Evolutionary conservation across 2,329 filamentous ascomycete species (phyloP).

Genomic region (Fusarium cicatricum): DNA sequence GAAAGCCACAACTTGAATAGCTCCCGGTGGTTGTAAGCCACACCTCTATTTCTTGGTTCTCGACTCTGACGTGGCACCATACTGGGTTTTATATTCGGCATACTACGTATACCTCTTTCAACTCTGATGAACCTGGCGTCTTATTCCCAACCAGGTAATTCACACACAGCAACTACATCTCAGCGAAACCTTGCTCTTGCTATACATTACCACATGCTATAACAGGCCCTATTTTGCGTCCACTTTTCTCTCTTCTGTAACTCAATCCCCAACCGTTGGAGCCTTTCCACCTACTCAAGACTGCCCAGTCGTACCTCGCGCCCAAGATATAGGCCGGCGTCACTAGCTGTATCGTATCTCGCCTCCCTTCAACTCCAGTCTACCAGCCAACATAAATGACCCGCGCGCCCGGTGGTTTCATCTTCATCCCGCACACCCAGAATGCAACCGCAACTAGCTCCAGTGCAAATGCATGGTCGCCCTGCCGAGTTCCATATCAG

Average conservation of each 20-base stretch:
- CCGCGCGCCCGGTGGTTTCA: neutral
- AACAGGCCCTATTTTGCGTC: constrained; percentile 1
- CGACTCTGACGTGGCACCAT: no score
- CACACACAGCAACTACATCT: neutral
- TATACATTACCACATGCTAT: constrained; percentile 23
- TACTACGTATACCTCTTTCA: neutral
- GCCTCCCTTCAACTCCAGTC: constrained; percentile 1
- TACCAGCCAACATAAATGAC: neutral
- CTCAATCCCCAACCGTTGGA: constrained; percentile 2
- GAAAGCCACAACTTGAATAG: constrained; percentile 11
- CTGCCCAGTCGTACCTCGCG: constrained; percentile 15
- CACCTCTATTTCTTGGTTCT: neutral
- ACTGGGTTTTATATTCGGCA: no score
- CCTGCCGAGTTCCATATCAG: constrained; percentile 20
- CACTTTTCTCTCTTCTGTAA: neutral
- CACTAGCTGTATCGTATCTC: neutral
- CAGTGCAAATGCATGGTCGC: neutral
- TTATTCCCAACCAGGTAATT: neutral
- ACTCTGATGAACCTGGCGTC: neutral
- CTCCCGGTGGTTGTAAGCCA: neutral
- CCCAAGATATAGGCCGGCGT: constrained; percentile 9
- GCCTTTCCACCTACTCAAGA: constrained; percentile 7
- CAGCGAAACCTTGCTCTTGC: constrained; percentile 5
- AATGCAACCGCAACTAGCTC: neutral
- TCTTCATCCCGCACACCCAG: neutral